Evolutionary conservation across 129 eudicot genomes (phyloP).

Genomic region (Arctium lappa): DNA sequence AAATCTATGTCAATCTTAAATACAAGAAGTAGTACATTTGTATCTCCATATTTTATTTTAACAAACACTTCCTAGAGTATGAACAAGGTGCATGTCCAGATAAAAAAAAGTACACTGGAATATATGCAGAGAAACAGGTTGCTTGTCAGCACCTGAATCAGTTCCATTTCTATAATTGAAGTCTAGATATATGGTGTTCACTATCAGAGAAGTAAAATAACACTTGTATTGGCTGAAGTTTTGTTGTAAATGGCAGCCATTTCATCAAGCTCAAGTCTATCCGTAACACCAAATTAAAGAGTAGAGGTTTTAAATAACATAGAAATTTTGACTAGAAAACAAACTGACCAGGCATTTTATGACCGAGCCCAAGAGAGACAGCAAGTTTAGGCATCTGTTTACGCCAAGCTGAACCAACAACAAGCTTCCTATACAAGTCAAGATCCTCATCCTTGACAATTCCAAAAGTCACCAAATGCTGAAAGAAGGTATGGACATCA

Average conservation of each 20-base stretch:
- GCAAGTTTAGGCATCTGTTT: constrained; percentile 99
- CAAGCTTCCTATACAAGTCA: constrained; percentile 84
- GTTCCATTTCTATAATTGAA: background rate
- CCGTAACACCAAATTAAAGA: background rate
- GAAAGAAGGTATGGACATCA: constrained; percentile 87
- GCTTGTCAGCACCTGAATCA: too few relatives aligned
- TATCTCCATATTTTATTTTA: background rate
- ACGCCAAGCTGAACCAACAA: constrained; percentile 93
- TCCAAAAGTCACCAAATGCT: constrained; percentile 90
- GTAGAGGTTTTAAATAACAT: background rate
- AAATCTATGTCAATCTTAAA: background rate
- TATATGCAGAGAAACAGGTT: too few relatives aligned
- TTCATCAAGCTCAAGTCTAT: background rate
- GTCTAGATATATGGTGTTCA: background rate
- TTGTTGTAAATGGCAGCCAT: background rate
- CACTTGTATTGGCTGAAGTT: background rate
- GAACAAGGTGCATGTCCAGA: too few relatives aligned
- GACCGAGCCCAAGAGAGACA: constrained; percentile 73
- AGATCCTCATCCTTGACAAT: constrained; percentile 74
- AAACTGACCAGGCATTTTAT: constrained; percentile 74
- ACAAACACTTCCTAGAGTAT: too few relatives aligned
- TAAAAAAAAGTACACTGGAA: too few relatives aligned
- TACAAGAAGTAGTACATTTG: background rate
- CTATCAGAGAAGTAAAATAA: background rate
- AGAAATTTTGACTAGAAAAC: background rate